Evolutionary conservation across 31 red algal genomes (phyloP).

Genomic region (Odonthalia washingtoniensis): DNA sequence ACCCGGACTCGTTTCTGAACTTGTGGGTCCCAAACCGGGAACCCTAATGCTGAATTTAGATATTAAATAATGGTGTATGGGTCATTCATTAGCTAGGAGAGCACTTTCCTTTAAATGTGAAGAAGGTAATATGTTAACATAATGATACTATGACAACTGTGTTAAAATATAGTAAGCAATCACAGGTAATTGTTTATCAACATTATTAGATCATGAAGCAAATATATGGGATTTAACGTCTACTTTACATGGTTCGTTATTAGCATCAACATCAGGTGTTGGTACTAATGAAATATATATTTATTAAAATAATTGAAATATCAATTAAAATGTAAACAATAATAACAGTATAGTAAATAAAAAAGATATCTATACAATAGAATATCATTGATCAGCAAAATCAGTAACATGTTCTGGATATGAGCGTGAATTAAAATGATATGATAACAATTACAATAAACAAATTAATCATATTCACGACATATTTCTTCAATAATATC

Average conservation of each 20-base stretch:
- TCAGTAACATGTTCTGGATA: constrained; percentile 87
- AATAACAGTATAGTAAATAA: no score
- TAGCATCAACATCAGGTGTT: constrained; percentile 83
- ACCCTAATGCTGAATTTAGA: no score
- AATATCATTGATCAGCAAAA: no score
- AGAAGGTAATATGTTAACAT: no score
- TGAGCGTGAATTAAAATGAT: constrained; percentile 81
- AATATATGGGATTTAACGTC: constrained; percentile 92
- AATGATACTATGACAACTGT: constrained; percentile 87
- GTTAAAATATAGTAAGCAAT: constrained; percentile 80
- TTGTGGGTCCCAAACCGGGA: no score
- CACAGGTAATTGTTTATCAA: constrained; percentile 36
- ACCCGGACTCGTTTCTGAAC: no score
- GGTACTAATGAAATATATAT: constrained; percentile 86
- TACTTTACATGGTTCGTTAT: constrained; percentile 68
- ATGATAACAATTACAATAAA: constrained; percentile 76
- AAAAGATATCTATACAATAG: no score
- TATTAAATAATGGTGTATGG: no score
- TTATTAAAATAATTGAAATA: no score
- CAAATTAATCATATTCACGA: no score
- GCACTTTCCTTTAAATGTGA: constrained; percentile 89
- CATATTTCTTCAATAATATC: no score
- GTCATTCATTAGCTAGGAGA: constrained; percentile 88
- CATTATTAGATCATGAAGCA: constrained; percentile 83
- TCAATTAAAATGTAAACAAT: no score